Conservation (phyloP, 371 early-diverging fungal genomes). For the Zopfochytrium polystomum region DNA sequence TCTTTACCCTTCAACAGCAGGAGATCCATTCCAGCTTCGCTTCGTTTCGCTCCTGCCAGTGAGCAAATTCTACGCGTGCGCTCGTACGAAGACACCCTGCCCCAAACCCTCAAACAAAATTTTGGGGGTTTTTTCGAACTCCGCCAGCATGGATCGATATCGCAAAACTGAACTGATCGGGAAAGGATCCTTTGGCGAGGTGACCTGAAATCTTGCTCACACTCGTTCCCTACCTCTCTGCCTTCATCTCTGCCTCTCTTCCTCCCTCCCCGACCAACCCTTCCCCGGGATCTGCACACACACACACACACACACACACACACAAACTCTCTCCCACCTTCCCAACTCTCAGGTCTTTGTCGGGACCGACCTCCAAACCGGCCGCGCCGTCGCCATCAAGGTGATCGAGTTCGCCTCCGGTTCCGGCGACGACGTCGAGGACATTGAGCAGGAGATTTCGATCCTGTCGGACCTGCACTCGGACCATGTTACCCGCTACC, state of each 20-base stretch:
- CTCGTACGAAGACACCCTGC: too few relatives aligned
- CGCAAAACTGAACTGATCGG: slow-evolving; percentile 33
- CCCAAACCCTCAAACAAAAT: too few relatives aligned
- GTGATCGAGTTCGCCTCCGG: slow-evolving; percentile 53
- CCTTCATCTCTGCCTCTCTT: not conserved
- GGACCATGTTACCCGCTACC: slow-evolving; percentile 78
- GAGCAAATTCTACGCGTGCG: too few relatives aligned
- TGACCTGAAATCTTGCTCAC: slow-evolving; percentile 3
- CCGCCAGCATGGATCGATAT: too few relatives aligned
- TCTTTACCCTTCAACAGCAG: too few relatives aligned
- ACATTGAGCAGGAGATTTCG: slow-evolving; percentile 93
- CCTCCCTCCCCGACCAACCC: not conserved
- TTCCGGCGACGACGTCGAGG: slow-evolving; percentile 95
- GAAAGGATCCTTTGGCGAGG: slow-evolving; percentile 43
- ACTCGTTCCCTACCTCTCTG: not conserved
- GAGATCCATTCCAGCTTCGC: too few relatives aligned
- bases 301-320: too few relatives aligned
- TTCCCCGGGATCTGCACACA: too few relatives aligned
- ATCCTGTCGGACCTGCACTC: slow-evolving; percentile 90
- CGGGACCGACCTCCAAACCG: slow-evolving; percentile 31
- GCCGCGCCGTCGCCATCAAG: slow-evolving; percentile 47
- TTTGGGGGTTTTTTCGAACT: too few relatives aligned
- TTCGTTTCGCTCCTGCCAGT: too few relatives aligned
- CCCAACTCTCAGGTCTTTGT: slow-evolving; percentile 29
- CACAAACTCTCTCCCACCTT: not conserved